Percentiles rank a stretch among this genome's conserved stretches.
phyloP scores from a whole-genome alignment of 208 protist species.

The Crithidia fasciculata region DNA sequence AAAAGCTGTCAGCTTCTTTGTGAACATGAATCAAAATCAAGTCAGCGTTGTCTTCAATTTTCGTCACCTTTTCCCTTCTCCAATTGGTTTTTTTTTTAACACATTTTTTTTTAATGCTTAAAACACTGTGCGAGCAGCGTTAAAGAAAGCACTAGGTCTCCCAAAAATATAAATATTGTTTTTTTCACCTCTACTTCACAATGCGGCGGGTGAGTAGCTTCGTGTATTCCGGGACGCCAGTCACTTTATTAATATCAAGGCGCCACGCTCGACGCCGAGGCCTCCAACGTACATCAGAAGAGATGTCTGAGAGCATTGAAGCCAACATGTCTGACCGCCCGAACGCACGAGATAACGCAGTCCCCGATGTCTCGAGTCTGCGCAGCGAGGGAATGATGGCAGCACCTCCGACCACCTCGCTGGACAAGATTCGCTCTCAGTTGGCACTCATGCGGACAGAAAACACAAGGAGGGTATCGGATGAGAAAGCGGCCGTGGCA shows the following conservation, averaged over 20 bases:
- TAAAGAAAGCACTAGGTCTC: too few species aligned
- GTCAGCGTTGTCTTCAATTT: too few species aligned
- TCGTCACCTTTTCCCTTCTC: too few species aligned
- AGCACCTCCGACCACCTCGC: conserved; percentile 55
- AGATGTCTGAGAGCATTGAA: too few species aligned
- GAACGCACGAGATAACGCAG: neutral
- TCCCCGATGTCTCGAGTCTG: conserved; percentile 27
- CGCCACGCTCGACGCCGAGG: conserved; percentile 26
- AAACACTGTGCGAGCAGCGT: too few species aligned
- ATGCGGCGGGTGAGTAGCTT: neutral
- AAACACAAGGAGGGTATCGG: conserved; percentile 14
- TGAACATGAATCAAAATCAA: too few species aligned
- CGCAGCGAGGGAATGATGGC: conserved; percentile 37
- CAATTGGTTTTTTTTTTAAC: too few species aligned
- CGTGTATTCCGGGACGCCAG: neutral
- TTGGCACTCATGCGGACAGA: conserved; percentile 34
- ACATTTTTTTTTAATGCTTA: neutral
- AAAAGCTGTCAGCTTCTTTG: too few species aligned
- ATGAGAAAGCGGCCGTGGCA: conserved; percentile 12
- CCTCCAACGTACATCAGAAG: neutral
- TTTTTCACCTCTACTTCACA: neutral
- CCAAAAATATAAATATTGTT: too few species aligned
- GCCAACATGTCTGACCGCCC: too few species aligned
- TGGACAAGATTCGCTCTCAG: conserved; percentile 70
- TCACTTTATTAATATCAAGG: neutral